Conservation (phyloP, 2,329 filamentous ascomycete species). For the Alternaria burnsii region DNA sequence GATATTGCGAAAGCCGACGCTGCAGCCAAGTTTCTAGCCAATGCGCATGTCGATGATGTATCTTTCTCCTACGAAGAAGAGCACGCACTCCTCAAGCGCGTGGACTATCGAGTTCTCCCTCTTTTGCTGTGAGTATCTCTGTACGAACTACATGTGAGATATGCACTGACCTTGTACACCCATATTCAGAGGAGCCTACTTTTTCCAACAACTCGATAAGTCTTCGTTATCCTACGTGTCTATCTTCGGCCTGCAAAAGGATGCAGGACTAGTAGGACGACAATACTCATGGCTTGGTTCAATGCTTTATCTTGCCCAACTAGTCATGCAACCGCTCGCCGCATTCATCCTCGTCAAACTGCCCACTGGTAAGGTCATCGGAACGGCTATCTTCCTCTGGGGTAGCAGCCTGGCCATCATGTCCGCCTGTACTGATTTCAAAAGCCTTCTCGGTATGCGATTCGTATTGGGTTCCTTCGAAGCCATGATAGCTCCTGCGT, state of each 20-base stretch:
- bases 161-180: background rate
- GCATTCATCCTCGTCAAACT: constrained; percentile 65
- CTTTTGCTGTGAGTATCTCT: constrained; percentile 56
- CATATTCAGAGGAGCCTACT: constrained; percentile 61
- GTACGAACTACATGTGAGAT: background rate
- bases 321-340: constrained; percentile 61
- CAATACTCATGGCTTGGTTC: constrained; percentile 69
- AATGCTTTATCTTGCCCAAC: constrained; percentile 65
- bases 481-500: constrained; percentile 56
- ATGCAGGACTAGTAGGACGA: constrained; percentile 58
- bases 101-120: constrained; percentile 60
- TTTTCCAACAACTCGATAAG: constrained; percentile 67
- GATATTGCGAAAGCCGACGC: constrained; percentile 46
- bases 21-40: constrained; percentile 57
- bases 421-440: constrained; percentile 58
- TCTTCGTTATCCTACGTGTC: constrained; percentile 54
- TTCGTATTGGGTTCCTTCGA: constrained; percentile 55
- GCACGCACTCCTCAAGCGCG: constrained; percentile 58
- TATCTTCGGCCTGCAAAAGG: constrained; percentile 60
- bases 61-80: constrained; percentile 62
- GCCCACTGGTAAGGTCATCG: constrained; percentile 67
- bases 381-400: constrained; percentile 59
- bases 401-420: constrained; percentile 64
- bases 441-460: constrained; percentile 46
- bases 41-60: constrained; percentile 48